A percentile compares a stretch with the other conserved stretches of the same genome.
These are phyloP conservation scores for Tritrichomonas foetus DNA, from an alignment of 208 protist genomes.

Conservation along the genomic window DNA sequence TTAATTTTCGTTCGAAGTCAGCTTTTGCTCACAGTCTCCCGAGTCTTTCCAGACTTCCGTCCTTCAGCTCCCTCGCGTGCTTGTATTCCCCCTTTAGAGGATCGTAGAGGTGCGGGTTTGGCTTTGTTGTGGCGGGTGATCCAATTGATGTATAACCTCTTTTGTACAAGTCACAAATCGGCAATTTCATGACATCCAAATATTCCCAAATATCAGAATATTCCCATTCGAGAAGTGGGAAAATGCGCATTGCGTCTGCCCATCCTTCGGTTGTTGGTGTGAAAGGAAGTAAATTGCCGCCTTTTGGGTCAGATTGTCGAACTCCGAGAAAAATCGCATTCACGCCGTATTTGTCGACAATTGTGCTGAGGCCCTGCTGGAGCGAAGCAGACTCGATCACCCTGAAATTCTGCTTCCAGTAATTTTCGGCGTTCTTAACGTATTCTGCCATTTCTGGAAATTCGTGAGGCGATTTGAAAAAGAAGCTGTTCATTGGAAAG, in stretches of 20 bases:
- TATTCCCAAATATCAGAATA: not conserved
- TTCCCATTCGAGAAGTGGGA: not conserved
- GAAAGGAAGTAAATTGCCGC: not conserved
- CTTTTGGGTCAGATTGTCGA: not conserved
- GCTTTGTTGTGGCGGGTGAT: not conserved
- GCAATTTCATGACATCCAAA: not conserved
- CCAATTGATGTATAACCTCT: not conserved
- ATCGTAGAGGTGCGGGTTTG: not conserved
- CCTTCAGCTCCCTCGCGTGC: not conserved
- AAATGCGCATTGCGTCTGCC: not conserved
- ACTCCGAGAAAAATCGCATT: not conserved
- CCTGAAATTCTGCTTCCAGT: not conserved
- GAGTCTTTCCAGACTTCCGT: not conserved
- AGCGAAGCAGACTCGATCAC: not conserved
- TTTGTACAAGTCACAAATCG: not conserved
- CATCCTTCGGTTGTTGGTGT: not conserved
- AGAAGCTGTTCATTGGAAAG: not conserved
- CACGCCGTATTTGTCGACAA: not conserved
- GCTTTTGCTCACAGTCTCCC: not conserved
- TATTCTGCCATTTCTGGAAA: not conserved
- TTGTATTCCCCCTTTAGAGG: not conserved
- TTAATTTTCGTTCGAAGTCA: too few species aligned
- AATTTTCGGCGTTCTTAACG: not conserved
- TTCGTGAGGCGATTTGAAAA: not conserved
- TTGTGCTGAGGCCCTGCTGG: not conserved